Evolutionary conservation across 257 asterid species (phyloP).

Genomic region (Parsonsia alboflavescens): DNA sequence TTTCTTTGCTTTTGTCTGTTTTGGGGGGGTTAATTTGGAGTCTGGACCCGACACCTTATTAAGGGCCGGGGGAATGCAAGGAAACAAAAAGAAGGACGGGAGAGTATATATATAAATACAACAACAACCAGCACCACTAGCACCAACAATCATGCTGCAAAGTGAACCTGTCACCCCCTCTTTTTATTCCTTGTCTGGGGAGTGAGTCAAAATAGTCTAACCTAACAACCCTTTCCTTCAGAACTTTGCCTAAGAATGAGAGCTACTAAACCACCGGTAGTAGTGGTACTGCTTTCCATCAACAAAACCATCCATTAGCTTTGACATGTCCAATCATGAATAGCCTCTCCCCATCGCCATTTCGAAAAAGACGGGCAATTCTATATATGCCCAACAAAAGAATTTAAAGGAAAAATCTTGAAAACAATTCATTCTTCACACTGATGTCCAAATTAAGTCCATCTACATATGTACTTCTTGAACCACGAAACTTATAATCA

Average conservation of each 20-base stretch:
- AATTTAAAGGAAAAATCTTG: no score
- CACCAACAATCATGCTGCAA: slow-evolving; percentile 18
- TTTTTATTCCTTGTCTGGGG: not conserved
- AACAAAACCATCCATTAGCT: not conserved
- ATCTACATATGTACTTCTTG: slow-evolving; percentile 1
- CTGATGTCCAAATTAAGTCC: not conserved
- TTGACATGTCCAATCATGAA: slow-evolving; percentile 2
- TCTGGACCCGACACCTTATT: slow-evolving; percentile 4
- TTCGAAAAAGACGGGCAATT: not conserved
- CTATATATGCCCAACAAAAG: no score
- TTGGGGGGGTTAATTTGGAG: not conserved
- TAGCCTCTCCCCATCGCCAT: not conserved
- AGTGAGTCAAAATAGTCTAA: not conserved
- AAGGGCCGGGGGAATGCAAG: not conserved
- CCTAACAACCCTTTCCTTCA: not conserved
- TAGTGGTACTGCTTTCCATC: not conserved
- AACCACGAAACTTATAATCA: not conserved
- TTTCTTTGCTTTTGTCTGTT: no score
- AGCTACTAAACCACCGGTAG: not conserved
- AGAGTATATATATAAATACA: slow-evolving; percentile 1
- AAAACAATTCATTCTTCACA: no score
- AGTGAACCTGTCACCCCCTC: not conserved
- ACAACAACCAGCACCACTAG: not conserved
- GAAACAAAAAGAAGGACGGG: not conserved
- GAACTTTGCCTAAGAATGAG: slow-evolving; percentile 7